Base-by-base conservation (phyloP, 352 stramenopile species). In the Globisporangium polare region DNA sequence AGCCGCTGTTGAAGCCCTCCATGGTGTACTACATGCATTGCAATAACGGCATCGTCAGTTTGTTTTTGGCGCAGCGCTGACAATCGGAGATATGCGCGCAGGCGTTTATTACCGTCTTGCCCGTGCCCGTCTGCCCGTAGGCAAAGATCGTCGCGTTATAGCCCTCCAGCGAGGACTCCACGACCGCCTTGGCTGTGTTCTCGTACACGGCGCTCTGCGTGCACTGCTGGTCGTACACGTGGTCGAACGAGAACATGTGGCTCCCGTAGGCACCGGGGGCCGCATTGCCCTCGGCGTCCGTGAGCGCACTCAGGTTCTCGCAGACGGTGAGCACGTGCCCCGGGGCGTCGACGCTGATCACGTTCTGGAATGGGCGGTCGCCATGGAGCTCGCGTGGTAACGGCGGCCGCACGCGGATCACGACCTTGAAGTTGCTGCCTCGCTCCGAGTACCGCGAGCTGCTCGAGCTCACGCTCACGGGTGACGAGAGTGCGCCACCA, bases 171-270 rank as follows among this genome's bases (percentile, higher is more conserved):
- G 82, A 97, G 17, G 83, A 97, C 58, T 97, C 88, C 18, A 98
- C 94, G 9, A 98, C 88, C 0, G 88, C 86, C 56, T 95, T 94
- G 27, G 93, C 94, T 0, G 90, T 97, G 59, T 94, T 97, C 52
- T 97, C 90, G 73, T 98, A 98, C 58, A 98, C 89, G 2, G 89
- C 83, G 37, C 76, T 76, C 61, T 98, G 94, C 13, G 83, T 94
- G 64, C 83, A 91, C 46, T 90, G 76, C 68, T 97, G 87, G 60
- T 97, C 94, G 74, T 98, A 98, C 0, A 98, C 91, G 54, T 97
- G 88, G 62, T 98, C 93, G 63, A 98, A 98, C 29, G 88, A 97
- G 74, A 98, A 98, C 13, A 83, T 78, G 65, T 98, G 88, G 61
- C 72, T 94, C 22, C 86, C 86, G 68, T 95, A 96, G 17, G 88